These are phyloP conservation scores for Auxenochlorella pyrenoidosa DNA, from an alignment of 139 green algal species.

Conservation along the genomic window DNA sequence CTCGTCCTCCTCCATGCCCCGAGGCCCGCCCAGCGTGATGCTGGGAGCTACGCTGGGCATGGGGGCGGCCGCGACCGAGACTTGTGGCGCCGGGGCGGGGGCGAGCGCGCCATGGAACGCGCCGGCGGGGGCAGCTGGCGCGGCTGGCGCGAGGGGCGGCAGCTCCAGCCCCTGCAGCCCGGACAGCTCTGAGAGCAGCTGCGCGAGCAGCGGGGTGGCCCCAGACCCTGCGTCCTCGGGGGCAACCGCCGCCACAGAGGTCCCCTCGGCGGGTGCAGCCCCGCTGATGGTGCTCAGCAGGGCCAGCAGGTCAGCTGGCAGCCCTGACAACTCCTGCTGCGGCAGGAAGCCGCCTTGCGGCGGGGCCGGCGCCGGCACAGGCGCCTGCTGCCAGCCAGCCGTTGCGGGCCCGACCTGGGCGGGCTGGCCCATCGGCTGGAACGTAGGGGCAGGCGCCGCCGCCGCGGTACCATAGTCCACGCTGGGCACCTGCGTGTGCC, in stretches of 20 bases:
- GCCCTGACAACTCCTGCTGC: background rate
- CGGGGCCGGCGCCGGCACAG: background rate
- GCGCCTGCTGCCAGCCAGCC: background rate
- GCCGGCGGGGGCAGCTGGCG: too few species aligned
- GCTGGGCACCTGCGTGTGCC: background rate
- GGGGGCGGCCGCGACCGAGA: background rate
- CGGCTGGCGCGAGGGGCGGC: background rate
- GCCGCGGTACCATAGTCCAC: background rate
- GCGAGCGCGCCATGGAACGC: background rate
- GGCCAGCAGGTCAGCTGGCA: background rate
- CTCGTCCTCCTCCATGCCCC: background rate
- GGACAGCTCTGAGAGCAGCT: background rate
- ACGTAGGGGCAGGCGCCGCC: too few species aligned
- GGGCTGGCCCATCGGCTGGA: too few species aligned
- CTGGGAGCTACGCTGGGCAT: background rate
- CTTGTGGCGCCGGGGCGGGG: background rate
- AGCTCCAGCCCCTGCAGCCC: too few species aligned
- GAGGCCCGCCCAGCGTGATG: background rate
- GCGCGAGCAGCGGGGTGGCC: background rate
- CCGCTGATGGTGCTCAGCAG: background rate
- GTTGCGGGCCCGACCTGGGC: background rate
- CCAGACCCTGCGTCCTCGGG: too few species aligned
- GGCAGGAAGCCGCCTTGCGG: background rate
- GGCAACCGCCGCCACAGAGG: background rate
- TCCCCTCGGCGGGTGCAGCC: too few species aligned